A percentile compares a stretch with the other conserved stretches of the same genome.
Evolutionary conservation across 2,329 filamentous ascomycete species (phyloP).

Genomic region (Botryotinia narcissicola): DNA sequence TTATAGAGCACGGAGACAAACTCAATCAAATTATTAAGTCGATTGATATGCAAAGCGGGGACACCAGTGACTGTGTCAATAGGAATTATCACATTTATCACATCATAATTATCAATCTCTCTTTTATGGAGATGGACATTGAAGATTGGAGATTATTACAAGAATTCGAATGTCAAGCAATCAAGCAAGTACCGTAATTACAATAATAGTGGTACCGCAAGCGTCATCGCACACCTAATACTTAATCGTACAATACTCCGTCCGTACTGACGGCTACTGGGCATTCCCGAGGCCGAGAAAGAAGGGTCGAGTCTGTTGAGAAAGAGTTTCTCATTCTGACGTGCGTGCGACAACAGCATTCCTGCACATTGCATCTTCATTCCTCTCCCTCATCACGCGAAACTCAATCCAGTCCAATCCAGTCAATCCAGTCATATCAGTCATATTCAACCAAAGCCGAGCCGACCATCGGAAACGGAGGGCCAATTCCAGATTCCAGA

Average conservation of each 20-base stretch:
- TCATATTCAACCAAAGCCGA: not conserved
- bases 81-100: too few relatives aligned
- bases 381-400: constrained; percentile 1
- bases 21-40: not conserved
- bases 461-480: not conserved
- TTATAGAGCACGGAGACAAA: not conserved
- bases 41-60: constrained; percentile 2
- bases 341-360: constrained; percentile 17
- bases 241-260: not conserved
- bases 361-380: constrained; percentile 7
- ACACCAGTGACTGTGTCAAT: not conserved
- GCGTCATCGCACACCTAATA: not conserved
- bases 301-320: not conserved
- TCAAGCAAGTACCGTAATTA: too few relatives aligned
- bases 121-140: not conserved
- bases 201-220: not conserved
- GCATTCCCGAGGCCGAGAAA: not conserved
- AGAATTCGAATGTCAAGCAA: not conserved
- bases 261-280: not conserved
- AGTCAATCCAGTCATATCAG: too few relatives aligned
- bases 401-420: not conserved
- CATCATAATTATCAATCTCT: not conserved
- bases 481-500: not conserved
- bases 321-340: constrained; percentile 3
- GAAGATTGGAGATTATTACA: not conserved